A percentile compares a stretch with the other conserved stretches of the same genome.
phyloP scores from a whole-genome alignment of 2,329 filamentous ascomycete species.

The Venturia nashicola region DNA sequence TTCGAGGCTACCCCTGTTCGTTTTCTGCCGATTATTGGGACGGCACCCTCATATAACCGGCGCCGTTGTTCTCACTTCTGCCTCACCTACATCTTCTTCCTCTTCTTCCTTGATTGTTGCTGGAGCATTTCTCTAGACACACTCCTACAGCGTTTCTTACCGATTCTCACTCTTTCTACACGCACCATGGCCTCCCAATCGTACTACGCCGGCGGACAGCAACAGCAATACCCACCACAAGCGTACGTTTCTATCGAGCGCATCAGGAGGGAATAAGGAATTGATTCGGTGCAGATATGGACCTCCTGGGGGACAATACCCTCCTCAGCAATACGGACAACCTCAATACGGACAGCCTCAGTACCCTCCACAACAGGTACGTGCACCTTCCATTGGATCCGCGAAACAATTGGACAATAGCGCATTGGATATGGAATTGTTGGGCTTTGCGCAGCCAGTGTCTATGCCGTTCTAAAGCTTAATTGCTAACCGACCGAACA shows the following conservation, averaged over 20 bases:
- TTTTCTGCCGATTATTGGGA: too few relatives aligned
- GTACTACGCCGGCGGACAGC: constrained; percentile 18
- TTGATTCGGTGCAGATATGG: neutral
- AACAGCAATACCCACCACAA: constrained; percentile 17
- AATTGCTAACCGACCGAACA: constrained; percentile 11
- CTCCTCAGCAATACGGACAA: neutral
- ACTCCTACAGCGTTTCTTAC: too few relatives aligned
- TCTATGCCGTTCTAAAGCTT: neutral
- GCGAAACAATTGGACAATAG: neutral
- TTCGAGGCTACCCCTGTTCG: neutral
- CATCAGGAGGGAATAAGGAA: neutral
- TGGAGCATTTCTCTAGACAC: neutral
- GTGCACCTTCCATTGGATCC: neutral
- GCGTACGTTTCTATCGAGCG: neutral
- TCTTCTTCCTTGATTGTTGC: neutral
- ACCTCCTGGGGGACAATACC: constrained; percentile 6
- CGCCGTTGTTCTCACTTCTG: neutral
- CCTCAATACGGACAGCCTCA: neutral
- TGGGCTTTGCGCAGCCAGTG: neutral
- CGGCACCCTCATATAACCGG: too few relatives aligned
- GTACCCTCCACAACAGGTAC: constrained; percentile 1
- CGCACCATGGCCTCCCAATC: constrained; percentile 27
- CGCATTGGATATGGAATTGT: neutral
- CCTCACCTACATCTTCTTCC: neutral
- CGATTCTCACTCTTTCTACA: too few relatives aligned